Percentiles rank a stretch among this genome's conserved stretches.
Evolutionary conservation across 371 early-diverging fungal species (phyloP).

Genomic region (Mycotypha africana): DNA sequence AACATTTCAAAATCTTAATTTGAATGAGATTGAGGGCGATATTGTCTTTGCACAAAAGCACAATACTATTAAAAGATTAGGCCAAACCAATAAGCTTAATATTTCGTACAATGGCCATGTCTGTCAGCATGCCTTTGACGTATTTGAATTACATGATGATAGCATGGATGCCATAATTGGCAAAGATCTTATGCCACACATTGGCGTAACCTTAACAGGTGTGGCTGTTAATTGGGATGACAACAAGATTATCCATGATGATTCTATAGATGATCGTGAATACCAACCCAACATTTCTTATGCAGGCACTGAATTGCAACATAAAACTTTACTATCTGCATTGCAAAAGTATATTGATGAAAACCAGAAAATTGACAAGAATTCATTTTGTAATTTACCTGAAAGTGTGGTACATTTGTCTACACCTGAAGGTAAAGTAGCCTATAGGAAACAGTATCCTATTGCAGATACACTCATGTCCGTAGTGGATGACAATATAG

Average conservation of each 20-base stretch:
- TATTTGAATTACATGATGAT: no score
- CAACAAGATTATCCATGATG: background rate
- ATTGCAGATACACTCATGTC: constrained; percentile 3
- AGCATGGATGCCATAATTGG: constrained; percentile 1
- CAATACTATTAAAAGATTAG: no score
- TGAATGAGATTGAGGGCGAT: no score
- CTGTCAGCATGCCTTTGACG: no score
- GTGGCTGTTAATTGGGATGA: constrained; percentile 1
- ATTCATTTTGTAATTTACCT: constrained; percentile 1
- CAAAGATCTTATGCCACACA: constrained; percentile 4
- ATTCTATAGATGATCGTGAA: constrained; percentile 1
- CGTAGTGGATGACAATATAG: constrained; percentile 1
- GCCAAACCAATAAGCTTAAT: no score
- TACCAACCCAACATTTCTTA: constrained; percentile 5
- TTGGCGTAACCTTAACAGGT: constrained; percentile 1
- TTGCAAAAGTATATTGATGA: constrained; percentile 1
- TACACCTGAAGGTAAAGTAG: background rate
- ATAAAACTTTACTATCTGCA: background rate
- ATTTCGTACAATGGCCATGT: no score
- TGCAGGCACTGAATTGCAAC: constrained; percentile 2
- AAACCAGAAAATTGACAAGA: background rate
- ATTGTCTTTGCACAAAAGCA: no score
- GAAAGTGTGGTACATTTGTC: constrained; percentile 2
- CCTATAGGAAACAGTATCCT: constrained; percentile 1
- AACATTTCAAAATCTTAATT: no score